These are phyloP conservation scores for Eremothecium cymbalariae DNA, from an alignment of 1,139 yeast genomes.

Conservation along the genomic window DNA sequence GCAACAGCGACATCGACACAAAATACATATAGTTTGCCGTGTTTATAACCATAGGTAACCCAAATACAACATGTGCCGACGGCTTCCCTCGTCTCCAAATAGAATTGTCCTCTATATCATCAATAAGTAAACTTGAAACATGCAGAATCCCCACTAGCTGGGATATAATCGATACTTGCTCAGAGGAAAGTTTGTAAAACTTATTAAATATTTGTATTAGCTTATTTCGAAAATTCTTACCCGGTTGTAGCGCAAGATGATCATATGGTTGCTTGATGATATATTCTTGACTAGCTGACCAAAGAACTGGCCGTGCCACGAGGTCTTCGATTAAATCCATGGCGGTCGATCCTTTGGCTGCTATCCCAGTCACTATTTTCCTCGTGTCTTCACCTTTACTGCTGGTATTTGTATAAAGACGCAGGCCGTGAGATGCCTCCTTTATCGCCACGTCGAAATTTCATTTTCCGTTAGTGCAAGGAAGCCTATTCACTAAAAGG, in stretches of 20 bases:
- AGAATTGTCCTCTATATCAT: conserved; percentile 81
- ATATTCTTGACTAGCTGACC: conserved; percentile 19
- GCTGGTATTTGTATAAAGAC: no score
- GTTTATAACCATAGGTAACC: conserved; percentile 72
- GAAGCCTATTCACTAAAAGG: no score
- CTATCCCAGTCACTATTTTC: no score
- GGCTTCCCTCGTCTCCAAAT: conserved; percentile 63
- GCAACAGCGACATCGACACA: conserved; percentile 43
- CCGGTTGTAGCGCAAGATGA: conserved; percentile 44
- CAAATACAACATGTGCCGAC: conserved; percentile 69
- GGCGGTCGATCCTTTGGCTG: no score
- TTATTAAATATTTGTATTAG: conserved; percentile 45
- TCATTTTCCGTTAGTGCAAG: no score
- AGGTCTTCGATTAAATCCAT: conserved; percentile 13
- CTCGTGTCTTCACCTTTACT: no score
- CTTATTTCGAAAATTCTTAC: conserved; percentile 47
- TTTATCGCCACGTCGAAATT: no score
- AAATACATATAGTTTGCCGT: conserved; percentile 80
- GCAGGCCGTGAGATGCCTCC: no score
- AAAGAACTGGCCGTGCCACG: conserved; percentile 15
- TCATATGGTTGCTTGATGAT: conserved; percentile 37
- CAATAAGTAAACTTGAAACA: conserved; percentile 60
- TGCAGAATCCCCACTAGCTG: conserved; percentile 51
- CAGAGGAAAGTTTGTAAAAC: conserved; percentile 37
- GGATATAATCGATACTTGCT: conserved; percentile 34